Conservation (phyloP, 2,329 filamentous ascomycete genomes). For the Neurospora crassa region DNA sequence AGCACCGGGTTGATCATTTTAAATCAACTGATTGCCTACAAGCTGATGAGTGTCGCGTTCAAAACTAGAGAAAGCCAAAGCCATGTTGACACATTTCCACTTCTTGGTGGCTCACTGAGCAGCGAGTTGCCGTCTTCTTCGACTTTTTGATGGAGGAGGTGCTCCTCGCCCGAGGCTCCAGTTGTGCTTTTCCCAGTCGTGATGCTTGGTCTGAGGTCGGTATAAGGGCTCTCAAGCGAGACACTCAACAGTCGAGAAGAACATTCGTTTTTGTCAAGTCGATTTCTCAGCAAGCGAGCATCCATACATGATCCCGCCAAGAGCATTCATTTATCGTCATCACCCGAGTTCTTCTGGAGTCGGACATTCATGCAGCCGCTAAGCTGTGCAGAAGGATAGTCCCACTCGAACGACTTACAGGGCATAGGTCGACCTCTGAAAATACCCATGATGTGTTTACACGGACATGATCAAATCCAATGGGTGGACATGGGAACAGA, state of each 20-base stretch:
- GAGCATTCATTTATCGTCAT: not conserved
- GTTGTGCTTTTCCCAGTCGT: not conserved
- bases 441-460: not conserved
- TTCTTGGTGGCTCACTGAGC: not conserved
- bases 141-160: not conserved
- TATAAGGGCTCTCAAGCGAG: not conserved
- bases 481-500: not conserved
- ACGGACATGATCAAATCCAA: not conserved
- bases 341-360: too few species aligned
- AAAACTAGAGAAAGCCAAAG: not conserved
- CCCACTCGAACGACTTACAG: not conserved
- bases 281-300: not conserved
- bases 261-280: not conserved
- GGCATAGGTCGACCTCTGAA: too few species aligned
- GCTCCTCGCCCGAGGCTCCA: not conserved
- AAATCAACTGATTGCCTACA: not conserved
- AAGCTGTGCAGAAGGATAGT: not conserved
- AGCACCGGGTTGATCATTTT: not conserved
- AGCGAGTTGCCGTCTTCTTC: not conserved
- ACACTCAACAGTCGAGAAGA: not conserved
- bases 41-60: not conserved
- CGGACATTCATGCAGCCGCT: too few species aligned
- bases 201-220: not conserved
- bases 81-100: not conserved
- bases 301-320: not conserved